Conservation (phyloP, 495 filamentous ascomycete species). For the Glarea lozoyensis region DNA sequence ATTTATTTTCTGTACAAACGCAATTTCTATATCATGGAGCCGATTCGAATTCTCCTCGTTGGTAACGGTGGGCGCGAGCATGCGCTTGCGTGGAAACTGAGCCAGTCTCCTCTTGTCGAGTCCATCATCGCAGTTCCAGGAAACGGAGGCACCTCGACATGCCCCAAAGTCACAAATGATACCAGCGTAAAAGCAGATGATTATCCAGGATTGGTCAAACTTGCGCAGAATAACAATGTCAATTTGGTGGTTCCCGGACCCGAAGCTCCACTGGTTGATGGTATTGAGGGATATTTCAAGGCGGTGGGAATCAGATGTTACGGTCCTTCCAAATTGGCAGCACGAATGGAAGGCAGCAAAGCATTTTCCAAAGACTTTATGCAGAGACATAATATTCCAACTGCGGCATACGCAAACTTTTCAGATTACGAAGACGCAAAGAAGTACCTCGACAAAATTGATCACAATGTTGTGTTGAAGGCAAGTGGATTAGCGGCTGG, state of each 20-base stretch:
- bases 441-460: conserved; percentile 63
- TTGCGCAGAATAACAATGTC: conserved; percentile 62
- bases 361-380: conserved; percentile 98
- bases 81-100: conserved; percentile 89
- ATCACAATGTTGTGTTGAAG: conserved; percentile 71
- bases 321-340: conserved; percentile 78
- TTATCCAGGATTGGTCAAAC: conserved; percentile 62
- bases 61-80: conserved; percentile 93
- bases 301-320: conserved; percentile 73
- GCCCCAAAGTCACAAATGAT: conserved; percentile 66
- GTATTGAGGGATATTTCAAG: conserved; percentile 77
- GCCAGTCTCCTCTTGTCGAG: conserved; percentile 62
- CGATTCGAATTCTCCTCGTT: conserved; percentile 64
- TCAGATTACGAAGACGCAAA: conserved; percentile 67
- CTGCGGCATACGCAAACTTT: conserved; percentile 85
- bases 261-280: conserved; percentile 88
- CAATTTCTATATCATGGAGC: too few species aligned
- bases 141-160: conserved; percentile 79
- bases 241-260: conserved; percentile 88
- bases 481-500: conserved; percentile 69
- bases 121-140: conserved; percentile 64
- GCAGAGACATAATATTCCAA: conserved; percentile 83
- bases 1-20: too few species aligned
- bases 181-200: conserved; percentile 57
- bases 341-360: conserved; percentile 91